phyloP scores from a whole-genome alignment of 2,329 filamentous ascomycete species.

The Coniella vitis region DNA sequence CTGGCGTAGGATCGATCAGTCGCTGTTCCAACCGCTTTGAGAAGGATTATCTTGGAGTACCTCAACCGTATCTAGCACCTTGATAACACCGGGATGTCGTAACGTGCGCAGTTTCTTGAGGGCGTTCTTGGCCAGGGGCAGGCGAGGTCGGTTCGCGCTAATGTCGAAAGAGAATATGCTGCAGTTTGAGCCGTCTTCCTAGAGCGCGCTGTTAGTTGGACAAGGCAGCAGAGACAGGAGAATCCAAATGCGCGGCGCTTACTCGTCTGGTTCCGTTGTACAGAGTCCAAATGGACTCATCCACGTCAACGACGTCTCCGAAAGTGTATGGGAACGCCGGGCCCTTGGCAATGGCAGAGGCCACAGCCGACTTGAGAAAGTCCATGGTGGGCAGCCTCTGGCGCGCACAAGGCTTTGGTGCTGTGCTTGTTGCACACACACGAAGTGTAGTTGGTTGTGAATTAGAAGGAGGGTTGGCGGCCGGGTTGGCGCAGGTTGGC shows the following conservation, averaged over 20 bases:
- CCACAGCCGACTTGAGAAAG: conserved; percentile 95
- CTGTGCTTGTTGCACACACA: too few species aligned
- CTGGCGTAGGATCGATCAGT: conserved; percentile 34
- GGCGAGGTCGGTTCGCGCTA: conserved; percentile 66
- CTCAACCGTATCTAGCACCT: conserved; percentile 90
- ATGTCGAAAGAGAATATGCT: conserved; percentile 97
- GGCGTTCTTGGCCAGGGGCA: conserved; percentile 88
- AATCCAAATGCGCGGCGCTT: too few species aligned
- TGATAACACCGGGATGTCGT: conserved; percentile 89
- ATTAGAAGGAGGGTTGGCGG: too few species aligned
- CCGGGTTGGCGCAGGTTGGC: not conserved
- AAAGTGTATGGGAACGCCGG: conserved; percentile 89
- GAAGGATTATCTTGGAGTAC: conserved; percentile 36
- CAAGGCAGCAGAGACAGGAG: not conserved
- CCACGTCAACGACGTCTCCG: conserved; percentile 85
- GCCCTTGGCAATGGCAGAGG: conserved; percentile 91
- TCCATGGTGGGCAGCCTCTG: conserved; percentile 57
- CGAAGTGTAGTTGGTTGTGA: too few species aligned
- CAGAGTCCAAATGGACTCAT: conserved; percentile 93
- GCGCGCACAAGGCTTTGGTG: not conserved
- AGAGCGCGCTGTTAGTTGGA: conserved; percentile 9
- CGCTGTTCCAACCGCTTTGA: conserved; percentile 14
- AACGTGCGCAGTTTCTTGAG: conserved; percentile 89
- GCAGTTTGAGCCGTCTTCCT: conserved; percentile 93
- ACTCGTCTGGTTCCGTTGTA: conserved; percentile 87